Evolutionary conservation across 306 rosid species (phyloP).

Genomic region (Benincasa hispida): DNA sequence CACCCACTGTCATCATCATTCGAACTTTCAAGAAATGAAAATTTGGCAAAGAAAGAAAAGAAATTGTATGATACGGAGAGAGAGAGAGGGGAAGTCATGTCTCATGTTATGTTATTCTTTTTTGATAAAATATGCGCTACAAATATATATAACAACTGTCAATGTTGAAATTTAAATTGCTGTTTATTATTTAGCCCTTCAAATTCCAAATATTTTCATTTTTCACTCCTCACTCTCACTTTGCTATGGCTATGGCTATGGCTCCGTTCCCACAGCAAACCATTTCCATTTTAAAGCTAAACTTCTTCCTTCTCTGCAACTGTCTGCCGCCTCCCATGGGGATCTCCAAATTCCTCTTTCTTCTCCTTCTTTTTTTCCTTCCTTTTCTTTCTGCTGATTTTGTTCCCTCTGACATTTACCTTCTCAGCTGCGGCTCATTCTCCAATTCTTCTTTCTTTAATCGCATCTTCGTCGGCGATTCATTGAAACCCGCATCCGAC

Average conservation of each 20-base stretch:
- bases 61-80: not conserved
- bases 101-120: not conserved
- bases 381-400: constrained; percentile 34
- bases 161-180: not conserved
- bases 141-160: not conserved
- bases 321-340: constrained; percentile 32
- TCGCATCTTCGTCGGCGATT: constrained; percentile 44
- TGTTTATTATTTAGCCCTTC: not conserved
- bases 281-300: not conserved
- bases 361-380: constrained; percentile 6
- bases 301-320: not conserved
- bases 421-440: constrained; percentile 70
- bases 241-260: not conserved
- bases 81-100: no score
- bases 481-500: constrained; percentile 24
- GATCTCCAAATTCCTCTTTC: constrained; percentile 16
- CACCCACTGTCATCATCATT: not conserved
- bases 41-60: not conserved
- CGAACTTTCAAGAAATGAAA: not conserved
- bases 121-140: not conserved
- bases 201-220: not conserved
- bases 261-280: not conserved
- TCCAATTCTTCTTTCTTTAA: constrained; percentile 39
- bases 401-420: constrained; percentile 57
- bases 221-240: not conserved